A percentile compares a stretch with the other conserved stretches of the same genome.
Conservation (phyloP, 2,329 filamentous ascomycete species). For the Pestalotiopsis fici region DNA sequence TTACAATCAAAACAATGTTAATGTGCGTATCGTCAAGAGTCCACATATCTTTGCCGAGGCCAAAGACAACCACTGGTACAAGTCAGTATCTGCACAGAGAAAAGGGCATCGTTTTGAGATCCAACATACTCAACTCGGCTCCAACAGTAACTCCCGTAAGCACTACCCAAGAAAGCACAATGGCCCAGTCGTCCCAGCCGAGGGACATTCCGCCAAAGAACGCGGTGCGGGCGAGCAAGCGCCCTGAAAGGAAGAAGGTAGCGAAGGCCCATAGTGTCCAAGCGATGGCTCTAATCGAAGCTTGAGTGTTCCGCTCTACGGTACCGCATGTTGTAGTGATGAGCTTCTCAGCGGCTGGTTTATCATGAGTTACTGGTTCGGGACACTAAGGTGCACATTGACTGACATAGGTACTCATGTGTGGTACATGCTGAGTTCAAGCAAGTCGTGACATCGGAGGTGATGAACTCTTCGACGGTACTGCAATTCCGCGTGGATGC, state of each 20-base stretch:
- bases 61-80: conserved; percentile 19
- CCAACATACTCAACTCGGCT: conserved; percentile 18
- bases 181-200: conserved; percentile 24
- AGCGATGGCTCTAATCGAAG: conserved; percentile 12
- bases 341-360: conserved; percentile 12
- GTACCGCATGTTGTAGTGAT: conserved; percentile 14
- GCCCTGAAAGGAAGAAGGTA: conserved; percentile 14
- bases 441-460: conserved; percentile 6
- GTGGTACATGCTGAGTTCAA: conserved; percentile 10
- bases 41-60: conserved; percentile 20
- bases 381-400: too few relatives aligned
- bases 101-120: not conserved
- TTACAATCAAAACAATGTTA: conserved; percentile 18
- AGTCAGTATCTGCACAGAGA: not conserved
- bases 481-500: conserved; percentile 2
- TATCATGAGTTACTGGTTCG: not conserved
- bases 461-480: conserved; percentile 10
- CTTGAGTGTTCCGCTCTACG: conserved; percentile 10
- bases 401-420: conserved; percentile 6
- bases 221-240: conserved; percentile 16
- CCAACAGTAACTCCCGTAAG: conserved; percentile 18
- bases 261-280: conserved; percentile 18
- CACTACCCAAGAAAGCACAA: conserved; percentile 19
- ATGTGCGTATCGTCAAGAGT: conserved; percentile 16
- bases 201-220: conserved; percentile 16